Conservation (phyloP, 2,329 filamentous ascomycete genomes). For the Ceratocystis harringtonii region DNA sequence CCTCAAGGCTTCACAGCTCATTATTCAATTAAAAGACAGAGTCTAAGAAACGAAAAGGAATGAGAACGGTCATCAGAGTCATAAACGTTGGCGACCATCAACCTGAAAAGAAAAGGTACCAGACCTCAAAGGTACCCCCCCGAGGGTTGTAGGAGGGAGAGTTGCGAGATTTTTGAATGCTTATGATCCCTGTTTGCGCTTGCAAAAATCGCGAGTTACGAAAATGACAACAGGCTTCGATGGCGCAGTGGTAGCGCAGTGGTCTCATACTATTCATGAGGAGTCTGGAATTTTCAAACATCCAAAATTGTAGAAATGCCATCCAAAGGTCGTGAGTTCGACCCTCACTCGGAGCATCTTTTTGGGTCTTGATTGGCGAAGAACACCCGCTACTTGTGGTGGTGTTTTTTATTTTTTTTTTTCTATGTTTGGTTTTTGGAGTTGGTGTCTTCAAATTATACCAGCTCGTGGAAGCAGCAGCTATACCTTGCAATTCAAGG, state of each 20-base stretch:
- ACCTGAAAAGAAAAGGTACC: too few relatives aligned
- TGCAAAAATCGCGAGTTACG: neutral
- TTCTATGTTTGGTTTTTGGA: neutral
- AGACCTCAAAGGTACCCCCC: too few relatives aligned
- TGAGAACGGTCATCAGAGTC: too few relatives aligned
- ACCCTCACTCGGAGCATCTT: slow-evolving; percentile 18
- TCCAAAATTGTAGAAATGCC: slow-evolving; percentile 11
- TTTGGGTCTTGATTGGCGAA: neutral
- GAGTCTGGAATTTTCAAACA: slow-evolving; percentile 10
- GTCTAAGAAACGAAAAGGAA: too few relatives aligned
- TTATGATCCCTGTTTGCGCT: neutral
- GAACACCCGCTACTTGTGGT: neutral
- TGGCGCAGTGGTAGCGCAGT: slow-evolving; percentile 17
- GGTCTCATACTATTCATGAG: slow-evolving; percentile 16
- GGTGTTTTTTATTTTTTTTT: neutral
- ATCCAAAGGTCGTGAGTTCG: slow-evolving; percentile 19
- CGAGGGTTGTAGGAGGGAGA: too few relatives aligned
- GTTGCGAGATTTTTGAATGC: too few relatives aligned
- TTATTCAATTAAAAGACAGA: too few relatives aligned
- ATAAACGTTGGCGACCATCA: too few relatives aligned
- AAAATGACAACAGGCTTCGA: slow-evolving; percentile 14
- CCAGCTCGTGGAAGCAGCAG: too few relatives aligned
- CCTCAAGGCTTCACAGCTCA: too few relatives aligned
- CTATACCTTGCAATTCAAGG: too few relatives aligned
- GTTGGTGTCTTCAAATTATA: neutral